Percentiles rank a stretch among this genome's conserved stretches.
These are phyloP conservation scores for Septoria linicola DNA, from an alignment of 2,329 filamentous ascomycete genomes.

Conservation along the genomic window DNA sequence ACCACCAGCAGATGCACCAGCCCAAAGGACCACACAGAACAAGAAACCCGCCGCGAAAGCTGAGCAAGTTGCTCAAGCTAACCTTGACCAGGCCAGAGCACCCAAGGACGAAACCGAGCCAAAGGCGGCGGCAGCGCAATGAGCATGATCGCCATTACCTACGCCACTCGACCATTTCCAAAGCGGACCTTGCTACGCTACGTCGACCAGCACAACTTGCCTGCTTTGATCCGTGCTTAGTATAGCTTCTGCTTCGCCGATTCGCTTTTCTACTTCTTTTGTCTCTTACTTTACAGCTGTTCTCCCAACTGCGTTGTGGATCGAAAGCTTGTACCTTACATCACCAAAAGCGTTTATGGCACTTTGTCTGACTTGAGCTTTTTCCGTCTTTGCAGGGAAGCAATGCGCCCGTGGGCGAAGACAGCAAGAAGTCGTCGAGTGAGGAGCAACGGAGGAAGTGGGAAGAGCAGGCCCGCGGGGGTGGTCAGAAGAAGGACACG, in stretches of 20 bases:
- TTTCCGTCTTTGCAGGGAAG: slow-evolving; percentile 21
- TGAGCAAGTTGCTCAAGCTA: slow-evolving; percentile 3
- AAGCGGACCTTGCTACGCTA: not conserved
- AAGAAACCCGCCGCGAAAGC: slow-evolving; percentile 6
- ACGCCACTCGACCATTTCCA: not conserved
- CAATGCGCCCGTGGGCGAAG: slow-evolving; percentile 6
- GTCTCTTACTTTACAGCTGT: slow-evolving; percentile 1
- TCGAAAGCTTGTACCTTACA: slow-evolving; percentile 5
- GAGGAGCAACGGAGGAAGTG: not conserved
- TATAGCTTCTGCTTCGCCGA: too few species aligned
- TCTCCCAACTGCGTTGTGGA: slow-evolving; percentile 1
- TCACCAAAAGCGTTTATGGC: slow-evolving; percentile 4
- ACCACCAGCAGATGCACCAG: slow-evolving; percentile 6
- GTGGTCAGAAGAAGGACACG: not conserved
- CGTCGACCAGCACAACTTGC: slow-evolving; percentile 5
- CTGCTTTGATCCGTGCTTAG: slow-evolving; percentile 7
- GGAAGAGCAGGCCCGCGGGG: not conserved
- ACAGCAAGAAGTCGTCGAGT: not conserved
- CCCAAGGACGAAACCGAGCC: slow-evolving; percentile 1
- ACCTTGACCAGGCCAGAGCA: not conserved
- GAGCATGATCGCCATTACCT: not conserved
- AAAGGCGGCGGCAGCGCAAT: slow-evolving; percentile 1
- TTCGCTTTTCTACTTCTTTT: not conserved
- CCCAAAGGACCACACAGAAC: slow-evolving; percentile 4
- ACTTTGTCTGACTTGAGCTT: slow-evolving; percentile 21